Base-by-base conservation (phyloP, 2,329 filamentous ascomycete species). In the Ambrosiella xylebori region DNA sequence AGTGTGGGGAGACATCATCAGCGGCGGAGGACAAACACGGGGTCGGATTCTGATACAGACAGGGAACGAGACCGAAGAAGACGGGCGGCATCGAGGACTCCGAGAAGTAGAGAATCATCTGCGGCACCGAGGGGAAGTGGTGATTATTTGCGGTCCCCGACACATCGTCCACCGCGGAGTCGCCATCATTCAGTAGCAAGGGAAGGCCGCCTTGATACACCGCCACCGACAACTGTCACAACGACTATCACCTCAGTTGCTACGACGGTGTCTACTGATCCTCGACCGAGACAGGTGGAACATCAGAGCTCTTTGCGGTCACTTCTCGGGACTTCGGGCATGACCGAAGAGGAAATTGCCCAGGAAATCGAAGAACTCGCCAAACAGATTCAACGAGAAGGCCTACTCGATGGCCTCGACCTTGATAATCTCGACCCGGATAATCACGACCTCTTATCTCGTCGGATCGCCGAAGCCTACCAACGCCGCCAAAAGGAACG, bases 271-370 rank as follows among this genome's bases (percentile, higher is more conserved):
- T 17, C n/a, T 27, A 5, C 36, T 7, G 63, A 63, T 50, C 62
- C 50, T 64, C 69, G 17, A 15, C 19, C 27, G 57, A 69, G 85
- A 54, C 84, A 82, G 56, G 76, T 96, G 53, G 88, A 93, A 66
- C 91, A 96, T 66, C 91, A 97, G 71, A 85, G 88, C 0, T 95
- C 89, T 60, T 73, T 97, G 62, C 76, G 90, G 57, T 95, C 87
- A 8, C 71, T 97, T 60, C 82, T 97, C 60, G 90, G 87, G 65
- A 79, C 84, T 3, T 86, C 85, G 0, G 85, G 90, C 62, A 76
- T 87, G 59, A 86, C 86, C 64, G 81, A 84, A 51, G 78, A 81
- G 17, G 85, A 91, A 63, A 84, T 95, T 64, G 86, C 95, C 67
- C 81, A 86, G 61, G 89, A 95, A 67, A 94, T 96, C 60, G 80